Base-by-base conservation (phyloP, 2,329 filamentous ascomycete species). In the Pyrenophora graminea region DNA sequence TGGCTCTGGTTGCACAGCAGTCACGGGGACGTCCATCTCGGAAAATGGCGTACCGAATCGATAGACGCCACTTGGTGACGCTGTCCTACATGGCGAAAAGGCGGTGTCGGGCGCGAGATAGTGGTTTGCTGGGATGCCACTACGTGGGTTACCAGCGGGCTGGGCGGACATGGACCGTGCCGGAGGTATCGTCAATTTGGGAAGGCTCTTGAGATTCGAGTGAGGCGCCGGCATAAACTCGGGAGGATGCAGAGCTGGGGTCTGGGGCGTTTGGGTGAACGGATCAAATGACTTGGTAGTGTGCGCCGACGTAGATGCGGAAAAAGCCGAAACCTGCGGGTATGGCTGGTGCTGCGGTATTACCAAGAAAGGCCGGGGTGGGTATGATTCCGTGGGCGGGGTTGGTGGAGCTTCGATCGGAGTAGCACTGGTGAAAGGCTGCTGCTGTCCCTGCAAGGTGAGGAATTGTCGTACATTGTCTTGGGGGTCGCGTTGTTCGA, bases 381-480 rank as follows among this genome's bases (percentile, higher is more conserved):
- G 72, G 48, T 76, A 76, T 59, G 74, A 68, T 30, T 76, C 73
- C 36, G 72, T 59, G 30, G 70, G 71, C 12, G 71, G 74, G 23
- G 69, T 75, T 18, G 71, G 65, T 21, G 69, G 72, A 45, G 71
- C 67, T 52, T 74, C 68, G 60, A 87, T 88, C 3, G 87, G 86
- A 13, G 89, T 87, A 6, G 87, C 87, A 7, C 83, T 83, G 6
- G 85, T 84, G n/a, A 88, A 67, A 66, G 70, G 73, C 61, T 83
- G 80, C 42, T 82, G 77, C 51, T 84, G 69, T 71, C 89, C 87
- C 71, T 97, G 93, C 70, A 96, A 92, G 67, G 84, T 84, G 45
- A 97, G 82, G 74, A 96, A 97, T 60, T 96, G 90, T 67, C 90
- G 87, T 31, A 97, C 91, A 63, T 93, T 96, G 75, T 97, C 92